Percentiles rank a stretch among this genome's conserved stretches.
Conservation (phyloP, 2,329 filamentous ascomycete genomes). For the Nemania diffusa region DNA sequence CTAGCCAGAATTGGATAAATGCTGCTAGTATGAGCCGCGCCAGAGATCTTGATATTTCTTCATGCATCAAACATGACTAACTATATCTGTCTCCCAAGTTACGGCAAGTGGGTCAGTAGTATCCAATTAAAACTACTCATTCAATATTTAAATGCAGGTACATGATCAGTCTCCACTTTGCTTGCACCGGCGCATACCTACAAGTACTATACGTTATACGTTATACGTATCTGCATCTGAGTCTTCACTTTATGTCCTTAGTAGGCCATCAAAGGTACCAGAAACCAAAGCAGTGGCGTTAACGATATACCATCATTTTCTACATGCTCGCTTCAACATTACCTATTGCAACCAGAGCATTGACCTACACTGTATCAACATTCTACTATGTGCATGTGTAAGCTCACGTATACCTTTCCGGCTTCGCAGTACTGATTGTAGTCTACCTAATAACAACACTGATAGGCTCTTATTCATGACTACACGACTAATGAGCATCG, state of each 20-base stretch:
- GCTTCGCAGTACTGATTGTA: too few species aligned
- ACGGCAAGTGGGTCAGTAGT: constrained; percentile 18
- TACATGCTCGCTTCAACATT: too few species aligned
- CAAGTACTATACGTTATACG: too few species aligned
- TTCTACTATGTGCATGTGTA: too few species aligned
- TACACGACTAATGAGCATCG: neutral
- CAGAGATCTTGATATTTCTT: constrained; percentile 32
- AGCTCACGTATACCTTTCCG: too few species aligned
- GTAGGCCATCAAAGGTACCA: too few species aligned
- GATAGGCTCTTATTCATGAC: neutral
- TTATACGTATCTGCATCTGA: neutral
- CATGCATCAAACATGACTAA: constrained; percentile 27
- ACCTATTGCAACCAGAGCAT: too few species aligned
- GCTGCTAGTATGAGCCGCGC: constrained; percentile 11
- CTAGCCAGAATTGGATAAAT: constrained; percentile 25
- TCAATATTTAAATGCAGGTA: constrained; percentile 35
- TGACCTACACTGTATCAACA: too few species aligned
- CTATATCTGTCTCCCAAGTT: constrained; percentile 11
- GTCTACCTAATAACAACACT: too few species aligned
- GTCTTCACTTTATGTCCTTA: too few species aligned
- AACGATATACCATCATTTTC: neutral
- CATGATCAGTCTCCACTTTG: constrained; percentile 5
- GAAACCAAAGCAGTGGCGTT: too few species aligned
- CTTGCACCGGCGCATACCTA: constrained; percentile 24
- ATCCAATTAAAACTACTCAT: constrained; percentile 19